Evolutionary conservation across 2,329 filamentous ascomycete genomes (phyloP).

Genomic region (Verticillium zaregamsianum): DNA sequence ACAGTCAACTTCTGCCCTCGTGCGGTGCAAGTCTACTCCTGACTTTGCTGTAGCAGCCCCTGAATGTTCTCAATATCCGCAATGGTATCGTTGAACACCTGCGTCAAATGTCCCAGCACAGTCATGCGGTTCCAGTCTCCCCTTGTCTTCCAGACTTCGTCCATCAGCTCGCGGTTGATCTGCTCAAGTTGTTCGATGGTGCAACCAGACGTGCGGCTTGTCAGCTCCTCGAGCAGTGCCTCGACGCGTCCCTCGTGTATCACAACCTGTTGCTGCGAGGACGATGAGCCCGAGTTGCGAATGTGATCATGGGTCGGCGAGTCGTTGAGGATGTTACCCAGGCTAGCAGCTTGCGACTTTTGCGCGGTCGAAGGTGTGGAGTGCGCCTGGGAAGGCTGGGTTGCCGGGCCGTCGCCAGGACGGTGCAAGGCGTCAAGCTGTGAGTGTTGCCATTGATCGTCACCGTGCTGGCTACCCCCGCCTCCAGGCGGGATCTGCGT

Average conservation of each 20-base stretch:
- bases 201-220: slow-evolving; percentile 66
- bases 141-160: slow-evolving; percentile 75
- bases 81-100: slow-evolving; percentile 73
- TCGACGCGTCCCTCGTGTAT: slow-evolving; percentile 46
- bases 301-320: slow-evolving; percentile 26
- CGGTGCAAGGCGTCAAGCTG: slow-evolving; percentile 49
- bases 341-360: slow-evolving; percentile 27
- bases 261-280: slow-evolving; percentile 31
- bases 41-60: slow-evolving; percentile 38
- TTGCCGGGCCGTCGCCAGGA: slow-evolving; percentile 23
- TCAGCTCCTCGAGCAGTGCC: slow-evolving; percentile 59
- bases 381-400: slow-evolving; percentile 24
- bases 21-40: slow-evolving; percentile 18
- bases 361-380: slow-evolving; percentile 20
- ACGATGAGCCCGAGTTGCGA: slow-evolving; percentile 10
- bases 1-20: background rate
- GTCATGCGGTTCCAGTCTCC: slow-evolving; percentile 78
- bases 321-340: slow-evolving; percentile 38
- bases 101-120: slow-evolving; percentile 60
- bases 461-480: slow-evolving; percentile 32
- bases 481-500: slow-evolving; percentile 37
- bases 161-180: slow-evolving; percentile 86
- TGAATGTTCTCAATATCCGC: slow-evolving; percentile 59
- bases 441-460: slow-evolving; percentile 54
- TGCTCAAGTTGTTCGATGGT: slow-evolving; percentile 94